Conservation (phyloP, 2,329 filamentous ascomycete species). For the Colletotrichum higginsianum region DNA sequence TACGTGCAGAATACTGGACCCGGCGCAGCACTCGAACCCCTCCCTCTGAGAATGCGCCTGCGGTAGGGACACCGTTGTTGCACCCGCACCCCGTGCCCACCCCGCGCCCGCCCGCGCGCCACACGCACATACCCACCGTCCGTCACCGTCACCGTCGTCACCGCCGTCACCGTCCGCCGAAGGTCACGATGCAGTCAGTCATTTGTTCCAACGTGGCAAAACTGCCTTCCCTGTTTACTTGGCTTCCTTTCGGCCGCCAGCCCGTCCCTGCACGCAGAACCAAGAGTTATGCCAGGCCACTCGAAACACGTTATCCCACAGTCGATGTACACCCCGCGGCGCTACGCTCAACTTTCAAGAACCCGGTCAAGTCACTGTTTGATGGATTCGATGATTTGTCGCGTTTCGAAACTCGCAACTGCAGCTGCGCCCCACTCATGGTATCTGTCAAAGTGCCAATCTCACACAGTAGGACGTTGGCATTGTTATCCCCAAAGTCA, state of each 20-base stretch:
- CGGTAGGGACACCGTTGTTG: conserved; percentile 18
- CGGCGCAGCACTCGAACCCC: background rate
- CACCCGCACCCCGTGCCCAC: conserved; percentile 1
- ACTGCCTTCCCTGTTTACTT: conserved; percentile 1
- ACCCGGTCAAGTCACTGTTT: background rate
- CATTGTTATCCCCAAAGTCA: conserved; percentile 6
- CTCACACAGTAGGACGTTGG: background rate
- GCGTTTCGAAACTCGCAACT: conserved; percentile 14
- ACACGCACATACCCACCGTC: conserved; percentile 23
- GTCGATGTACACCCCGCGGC: background rate
- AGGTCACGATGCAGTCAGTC: conserved; percentile 24
- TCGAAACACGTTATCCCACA: conserved; percentile 24
- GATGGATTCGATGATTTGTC: background rate
- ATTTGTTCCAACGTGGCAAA: background rate
- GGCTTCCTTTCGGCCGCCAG: background rate
- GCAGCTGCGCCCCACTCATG: conserved; percentile 11
- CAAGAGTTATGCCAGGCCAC: background rate
- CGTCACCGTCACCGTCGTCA: conserved; percentile 5
- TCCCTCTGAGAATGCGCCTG: background rate
- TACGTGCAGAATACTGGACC: background rate
- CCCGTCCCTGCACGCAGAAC: background rate
- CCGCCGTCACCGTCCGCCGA: conserved; percentile 12
- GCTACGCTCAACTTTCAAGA: background rate
- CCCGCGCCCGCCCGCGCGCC: conserved; percentile 4
- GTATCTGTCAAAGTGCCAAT: background rate